These are phyloP conservation scores for Cyamopsis tetragonoloba DNA, from an alignment of 306 rosid genomes.

Conservation along the genomic window DNA sequence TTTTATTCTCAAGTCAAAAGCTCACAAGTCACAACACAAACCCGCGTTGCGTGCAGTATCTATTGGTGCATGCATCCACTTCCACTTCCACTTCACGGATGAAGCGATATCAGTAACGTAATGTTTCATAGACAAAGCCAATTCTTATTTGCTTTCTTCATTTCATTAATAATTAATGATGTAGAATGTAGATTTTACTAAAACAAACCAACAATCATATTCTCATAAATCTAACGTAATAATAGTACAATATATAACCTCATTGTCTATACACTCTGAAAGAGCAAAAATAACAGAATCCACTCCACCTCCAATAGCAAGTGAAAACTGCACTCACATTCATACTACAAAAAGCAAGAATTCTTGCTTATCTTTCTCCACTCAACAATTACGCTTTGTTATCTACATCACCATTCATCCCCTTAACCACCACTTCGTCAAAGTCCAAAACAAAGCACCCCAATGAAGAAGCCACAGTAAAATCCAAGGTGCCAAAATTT, in stretches of 20 bases:
- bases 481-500: slow-evolving; percentile 15
- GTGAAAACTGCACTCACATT: slow-evolving; percentile 6
- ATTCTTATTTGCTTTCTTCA: too few species aligned
- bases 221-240: too few species aligned
- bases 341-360: slow-evolving; percentile 21
- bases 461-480: slow-evolving; percentile 14
- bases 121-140: too few species aligned
- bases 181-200: too few species aligned
- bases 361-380: background rate
- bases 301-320: slow-evolving; percentile 15
- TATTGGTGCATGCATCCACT: background rate
- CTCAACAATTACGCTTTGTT: slow-evolving; percentile 13
- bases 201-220: slow-evolving; percentile 25
- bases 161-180: too few species aligned
- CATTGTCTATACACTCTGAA: slow-evolving; percentile 34
- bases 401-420: slow-evolving; percentile 28
- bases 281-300: slow-evolving; percentile 17
- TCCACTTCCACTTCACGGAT: too few species aligned
- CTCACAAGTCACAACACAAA: too few species aligned
- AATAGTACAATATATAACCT: slow-evolving; percentile 15
- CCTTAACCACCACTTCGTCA: too few species aligned
- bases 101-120: too few species aligned
- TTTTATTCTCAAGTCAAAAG: too few species aligned
- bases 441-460: slow-evolving; percentile 28
- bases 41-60: background rate